These are phyloP conservation scores for Raphidocelis subcapitata DNA, from an alignment of 139 green algal genomes.

Conservation along the genomic window DNA sequence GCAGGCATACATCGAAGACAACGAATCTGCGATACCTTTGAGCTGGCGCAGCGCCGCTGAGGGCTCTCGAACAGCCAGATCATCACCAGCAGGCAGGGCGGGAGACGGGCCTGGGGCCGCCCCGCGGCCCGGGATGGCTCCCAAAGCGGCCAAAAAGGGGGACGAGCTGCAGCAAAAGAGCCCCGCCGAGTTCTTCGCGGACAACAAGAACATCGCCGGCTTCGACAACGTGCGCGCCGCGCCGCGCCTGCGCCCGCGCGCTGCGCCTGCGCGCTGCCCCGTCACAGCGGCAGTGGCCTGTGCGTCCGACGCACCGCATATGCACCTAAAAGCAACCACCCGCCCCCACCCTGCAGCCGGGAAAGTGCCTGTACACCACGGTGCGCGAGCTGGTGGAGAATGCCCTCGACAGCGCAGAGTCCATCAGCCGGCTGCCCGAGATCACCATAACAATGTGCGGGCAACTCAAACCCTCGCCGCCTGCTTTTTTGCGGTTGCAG, in stretches of 20 bases:
- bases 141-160: slow-evolving; percentile 16
- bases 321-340: too few species aligned
- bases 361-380: slow-evolving; percentile 96
- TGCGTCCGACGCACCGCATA: too few species aligned
- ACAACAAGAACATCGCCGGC: slow-evolving; percentile 98
- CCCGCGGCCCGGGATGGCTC: slow-evolving; percentile 29
- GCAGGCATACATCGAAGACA: too few species aligned
- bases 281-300: too few species aligned
- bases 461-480: neutral
- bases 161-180: slow-evolving; percentile 78
- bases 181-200: slow-evolving; percentile 96
- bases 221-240: slow-evolving; percentile 90
- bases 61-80: too few species aligned
- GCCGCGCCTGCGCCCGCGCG: neutral
- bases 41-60: too few species aligned
- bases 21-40: too few species aligned
- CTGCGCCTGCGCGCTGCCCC: too few species aligned
- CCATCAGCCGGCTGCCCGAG: slow-evolving; percentile 70
- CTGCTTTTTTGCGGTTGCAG: neutral
- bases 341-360: slow-evolving; percentile 87
- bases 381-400: slow-evolving; percentile 97
- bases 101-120: too few species aligned
- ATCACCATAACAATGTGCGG: slow-evolving; percentile 81
- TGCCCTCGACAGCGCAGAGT: slow-evolving; percentile 88
- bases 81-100: too few species aligned